Conservation (phyloP, 305 asterid species). For the Solanum hybrid region DNA sequence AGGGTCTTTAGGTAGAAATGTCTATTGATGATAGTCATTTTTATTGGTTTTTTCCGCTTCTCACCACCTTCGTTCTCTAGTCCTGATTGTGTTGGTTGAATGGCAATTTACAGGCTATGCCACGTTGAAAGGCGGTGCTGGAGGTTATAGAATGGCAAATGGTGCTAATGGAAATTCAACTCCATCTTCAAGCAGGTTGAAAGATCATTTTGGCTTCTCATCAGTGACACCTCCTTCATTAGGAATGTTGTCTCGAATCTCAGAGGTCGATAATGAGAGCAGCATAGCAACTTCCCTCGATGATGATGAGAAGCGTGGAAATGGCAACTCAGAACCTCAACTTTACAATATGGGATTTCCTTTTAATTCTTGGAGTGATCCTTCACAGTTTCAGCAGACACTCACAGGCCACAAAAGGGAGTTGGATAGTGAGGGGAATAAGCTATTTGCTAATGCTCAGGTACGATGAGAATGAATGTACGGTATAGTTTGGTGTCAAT, state of each 20-base stretch:
- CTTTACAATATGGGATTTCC: constrained; percentile 35
- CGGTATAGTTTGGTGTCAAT: not conserved
- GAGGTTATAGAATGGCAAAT: constrained; percentile 28
- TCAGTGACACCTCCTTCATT: constrained; percentile 37
- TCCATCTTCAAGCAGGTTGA: constrained; percentile 25
- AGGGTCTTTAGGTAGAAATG: not conserved
- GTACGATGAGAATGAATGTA: constrained; percentile 17
- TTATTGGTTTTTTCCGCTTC: not conserved
- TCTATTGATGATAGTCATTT: not conserved
- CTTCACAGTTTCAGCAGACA: constrained; percentile 42
- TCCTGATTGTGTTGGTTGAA: not conserved
- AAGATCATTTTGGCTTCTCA: constrained; percentile 26
- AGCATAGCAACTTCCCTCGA: constrained; percentile 8
- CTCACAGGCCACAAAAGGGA: constrained; percentile 50
- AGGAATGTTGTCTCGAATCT: constrained; percentile 46
- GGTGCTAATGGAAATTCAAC: constrained; percentile 22
- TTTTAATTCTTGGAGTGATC: constrained; percentile 44
- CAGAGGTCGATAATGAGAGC: constrained; percentile 42
- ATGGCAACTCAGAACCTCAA: constrained; percentile 20
- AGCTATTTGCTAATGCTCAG: constrained; percentile 26
- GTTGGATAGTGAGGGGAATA: constrained; percentile 33
- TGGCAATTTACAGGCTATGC: constrained; percentile 37
- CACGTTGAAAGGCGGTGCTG: constrained; percentile 2
- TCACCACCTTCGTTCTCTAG: not conserved
- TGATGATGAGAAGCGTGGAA: constrained; percentile 24